These are phyloP conservation scores for Peronosclerospora sorghi DNA, from an alignment of 352 stramenopile species.

Conservation along the genomic window DNA sequence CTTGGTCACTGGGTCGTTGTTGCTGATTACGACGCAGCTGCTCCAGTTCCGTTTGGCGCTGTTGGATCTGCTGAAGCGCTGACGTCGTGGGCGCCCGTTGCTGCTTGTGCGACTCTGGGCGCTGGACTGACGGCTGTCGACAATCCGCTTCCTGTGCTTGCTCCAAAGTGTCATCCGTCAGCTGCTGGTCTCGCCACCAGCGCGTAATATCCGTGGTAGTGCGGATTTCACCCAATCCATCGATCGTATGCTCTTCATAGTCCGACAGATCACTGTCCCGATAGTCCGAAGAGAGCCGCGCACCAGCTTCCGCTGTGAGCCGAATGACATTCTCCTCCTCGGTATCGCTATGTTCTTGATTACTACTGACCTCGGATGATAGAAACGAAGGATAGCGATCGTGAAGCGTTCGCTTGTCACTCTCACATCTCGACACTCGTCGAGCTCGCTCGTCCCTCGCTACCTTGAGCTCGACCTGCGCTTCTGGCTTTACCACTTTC, in stretches of 20 bases:
- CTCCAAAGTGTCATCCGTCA: slow-evolving; percentile 6
- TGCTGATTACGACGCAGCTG: slow-evolving; percentile 16
- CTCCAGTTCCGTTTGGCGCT: slow-evolving; percentile 21
- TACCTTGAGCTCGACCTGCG: slow-evolving; percentile 15
- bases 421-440: slow-evolving; percentile 10
- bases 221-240: slow-evolving; percentile 26
- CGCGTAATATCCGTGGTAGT: slow-evolving; percentile 35
- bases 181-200: slow-evolving; percentile 32
- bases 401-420: slow-evolving; percentile 2
- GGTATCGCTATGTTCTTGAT: slow-evolving; percentile 12
- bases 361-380: slow-evolving; percentile 23
- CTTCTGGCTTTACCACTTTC: slow-evolving; percentile 14
- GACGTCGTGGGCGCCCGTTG: slow-evolving; percentile 5
- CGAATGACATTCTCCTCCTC: slow-evolving; percentile 16
- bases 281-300: slow-evolving; percentile 15
- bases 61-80: slow-evolving; percentile 22
- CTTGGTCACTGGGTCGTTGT: neutral
- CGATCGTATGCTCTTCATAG: slow-evolving; percentile 36
- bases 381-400: slow-evolving; percentile 24
- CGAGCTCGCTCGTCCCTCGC: slow-evolving; percentile 7
- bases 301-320: slow-evolving; percentile 15
- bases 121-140: slow-evolving; percentile 6
- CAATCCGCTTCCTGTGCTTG: slow-evolving; percentile 21
- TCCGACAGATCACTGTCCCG: slow-evolving; percentile 25
- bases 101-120: slow-evolving; percentile 6